Conservation (phyloP, 2,329 filamentous ascomycete genomes). For the Tolypocladium cylindrosporum region DNA sequence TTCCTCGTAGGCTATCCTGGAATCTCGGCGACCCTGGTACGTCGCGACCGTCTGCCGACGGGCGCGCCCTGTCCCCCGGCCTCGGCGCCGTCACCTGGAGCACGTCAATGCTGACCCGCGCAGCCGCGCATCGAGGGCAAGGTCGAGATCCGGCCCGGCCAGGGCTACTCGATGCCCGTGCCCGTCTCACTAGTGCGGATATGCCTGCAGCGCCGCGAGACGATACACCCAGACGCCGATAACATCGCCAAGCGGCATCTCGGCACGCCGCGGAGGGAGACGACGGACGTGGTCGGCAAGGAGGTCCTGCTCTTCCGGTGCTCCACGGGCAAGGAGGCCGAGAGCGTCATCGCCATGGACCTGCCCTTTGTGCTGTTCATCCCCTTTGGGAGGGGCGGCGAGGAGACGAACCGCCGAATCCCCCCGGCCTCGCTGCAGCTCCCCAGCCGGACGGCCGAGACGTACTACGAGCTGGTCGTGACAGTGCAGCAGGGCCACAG, state of each 20-base stretch:
- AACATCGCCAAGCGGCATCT: slow-evolving; percentile 88
- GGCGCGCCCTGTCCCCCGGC: slow-evolving; percentile 1
- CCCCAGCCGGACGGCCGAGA: slow-evolving; percentile 89
- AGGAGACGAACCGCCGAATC: slow-evolving; percentile 81
- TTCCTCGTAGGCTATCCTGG: slow-evolving; percentile 96
- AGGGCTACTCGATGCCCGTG: slow-evolving; percentile 81
- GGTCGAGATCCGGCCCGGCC: slow-evolving; percentile 84
- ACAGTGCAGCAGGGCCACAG: slow-evolving; percentile 85
- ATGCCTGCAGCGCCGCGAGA: slow-evolving; percentile 85
- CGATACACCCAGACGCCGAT: slow-evolving; percentile 92
- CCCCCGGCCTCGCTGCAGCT: slow-evolving; percentile 88
- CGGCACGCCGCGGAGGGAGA: slow-evolving; percentile 81
- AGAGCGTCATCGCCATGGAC: slow-evolving; percentile 91
- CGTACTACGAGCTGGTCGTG: slow-evolving; percentile 92
- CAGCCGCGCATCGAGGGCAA: slow-evolving; percentile 96
- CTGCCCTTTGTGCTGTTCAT: slow-evolving; percentile 96
- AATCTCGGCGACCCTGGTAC: slow-evolving; percentile 91
- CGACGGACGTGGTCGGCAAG: slow-evolving; percentile 87
- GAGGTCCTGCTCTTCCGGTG: slow-evolving; percentile 89
- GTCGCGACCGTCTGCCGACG: slow-evolving; percentile 26
- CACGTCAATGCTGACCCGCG: background rate
- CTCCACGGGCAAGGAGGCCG: slow-evolving; percentile 70
- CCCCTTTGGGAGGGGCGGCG: slow-evolving; percentile 82
- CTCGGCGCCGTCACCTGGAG: background rate
- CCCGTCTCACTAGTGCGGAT: slow-evolving; percentile 89